Percentiles rank a stretch among this genome's conserved stretches.
Conservation (phyloP, 179 eudicot genomes). For the Corrigiola litoralis region DNA sequence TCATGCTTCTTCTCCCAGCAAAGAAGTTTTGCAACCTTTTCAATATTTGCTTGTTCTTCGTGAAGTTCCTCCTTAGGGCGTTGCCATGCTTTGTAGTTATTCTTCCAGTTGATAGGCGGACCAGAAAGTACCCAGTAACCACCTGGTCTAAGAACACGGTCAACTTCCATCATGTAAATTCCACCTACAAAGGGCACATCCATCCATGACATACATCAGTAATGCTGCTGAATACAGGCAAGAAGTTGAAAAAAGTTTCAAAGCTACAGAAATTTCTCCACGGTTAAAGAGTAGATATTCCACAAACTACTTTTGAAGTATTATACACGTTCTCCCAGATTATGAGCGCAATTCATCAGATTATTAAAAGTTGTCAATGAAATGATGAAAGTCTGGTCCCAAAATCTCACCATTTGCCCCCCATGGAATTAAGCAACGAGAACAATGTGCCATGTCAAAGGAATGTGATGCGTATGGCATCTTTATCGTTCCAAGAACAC, state of each 20-base stretch:
- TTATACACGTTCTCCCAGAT: too few relatives aligned
- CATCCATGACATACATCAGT: slow-evolving; percentile 1
- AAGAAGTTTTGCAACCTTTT: slow-evolving; percentile 60
- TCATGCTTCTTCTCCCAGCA: slow-evolving; percentile 80
- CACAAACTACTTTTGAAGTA: too few relatives aligned
- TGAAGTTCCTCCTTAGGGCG: slow-evolving; percentile 66
- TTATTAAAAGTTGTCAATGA: too few relatives aligned
- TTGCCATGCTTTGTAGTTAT: slow-evolving; percentile 59
- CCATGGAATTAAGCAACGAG: slow-evolving; percentile 83
- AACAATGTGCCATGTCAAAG: slow-evolving; percentile 84
- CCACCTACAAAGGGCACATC: slow-evolving; percentile 44
- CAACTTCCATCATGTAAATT: slow-evolving; percentile 77
- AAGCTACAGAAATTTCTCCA: not conserved
- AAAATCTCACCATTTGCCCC: slow-evolving; percentile 54
- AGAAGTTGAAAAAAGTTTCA: not conserved
- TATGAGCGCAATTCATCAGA: too few relatives aligned
- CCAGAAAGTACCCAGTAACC: slow-evolving; percentile 88
- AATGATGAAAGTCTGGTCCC: not conserved
- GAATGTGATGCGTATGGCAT: slow-evolving; percentile 71
- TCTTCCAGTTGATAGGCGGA: slow-evolving; percentile 77
- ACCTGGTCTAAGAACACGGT: slow-evolving; percentile 78
- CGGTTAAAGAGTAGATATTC: not conserved
- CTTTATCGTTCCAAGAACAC: slow-evolving; percentile 71
- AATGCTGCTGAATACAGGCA: not conserved
- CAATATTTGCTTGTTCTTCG: slow-evolving; percentile 62